Percentiles rank a stretch among this genome's conserved stretches.
Conservation (phyloP, 1,284 basidiomycete species). For the Cutaneotrichosporon sp. region DNA sequence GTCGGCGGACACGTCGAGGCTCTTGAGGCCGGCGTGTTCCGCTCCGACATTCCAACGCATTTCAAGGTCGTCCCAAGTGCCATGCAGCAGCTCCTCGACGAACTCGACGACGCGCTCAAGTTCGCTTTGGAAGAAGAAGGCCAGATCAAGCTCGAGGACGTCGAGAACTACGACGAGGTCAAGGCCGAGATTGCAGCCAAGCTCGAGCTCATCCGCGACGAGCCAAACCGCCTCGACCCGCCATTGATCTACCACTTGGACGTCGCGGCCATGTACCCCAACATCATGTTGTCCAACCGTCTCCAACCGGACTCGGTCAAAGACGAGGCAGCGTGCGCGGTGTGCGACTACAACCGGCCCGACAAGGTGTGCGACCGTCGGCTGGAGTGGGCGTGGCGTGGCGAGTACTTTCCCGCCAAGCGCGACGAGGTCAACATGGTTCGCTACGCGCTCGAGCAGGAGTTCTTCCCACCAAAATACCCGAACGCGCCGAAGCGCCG, state of each 20-base stretch:
- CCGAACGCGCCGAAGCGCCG: constrained; percentile 72
- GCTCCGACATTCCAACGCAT: constrained; percentile 91
- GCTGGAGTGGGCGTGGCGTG: constrained; percentile 98
- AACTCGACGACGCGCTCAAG: constrained; percentile 85
- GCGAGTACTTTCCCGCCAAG: constrained; percentile 97
- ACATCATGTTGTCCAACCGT: constrained; percentile 99
- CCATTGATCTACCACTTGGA: constrained; percentile 99
- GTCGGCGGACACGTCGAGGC: constrained; percentile 99
- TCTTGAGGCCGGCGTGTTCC: constrained; percentile 95
- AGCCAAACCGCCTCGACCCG: constrained; percentile 82
- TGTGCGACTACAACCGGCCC: constrained; percentile 97
- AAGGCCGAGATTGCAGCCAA: constrained; percentile 74
- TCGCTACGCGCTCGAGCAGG: constrained; percentile 92
- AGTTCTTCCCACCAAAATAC: constrained; percentile 81
- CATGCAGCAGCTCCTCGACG: constrained; percentile 89
- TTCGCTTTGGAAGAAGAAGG: constrained; percentile 92
- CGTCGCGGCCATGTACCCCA: constrained; percentile 99
- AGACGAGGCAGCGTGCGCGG: constrained; percentile 93
- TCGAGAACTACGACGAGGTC: constrained; percentile 96
- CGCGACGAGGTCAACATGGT: constrained; percentile 99
- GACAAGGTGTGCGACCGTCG: constrained; percentile 93
- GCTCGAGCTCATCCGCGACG: constrained; percentile 88
- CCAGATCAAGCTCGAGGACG: constrained; percentile 72
- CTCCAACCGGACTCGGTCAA: constrained; percentile 98
- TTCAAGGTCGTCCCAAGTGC: constrained; percentile 93